Conservation (phyloP, 2,329 filamentous ascomycete species). For the Sclerotinia trifoliorum region DNA sequence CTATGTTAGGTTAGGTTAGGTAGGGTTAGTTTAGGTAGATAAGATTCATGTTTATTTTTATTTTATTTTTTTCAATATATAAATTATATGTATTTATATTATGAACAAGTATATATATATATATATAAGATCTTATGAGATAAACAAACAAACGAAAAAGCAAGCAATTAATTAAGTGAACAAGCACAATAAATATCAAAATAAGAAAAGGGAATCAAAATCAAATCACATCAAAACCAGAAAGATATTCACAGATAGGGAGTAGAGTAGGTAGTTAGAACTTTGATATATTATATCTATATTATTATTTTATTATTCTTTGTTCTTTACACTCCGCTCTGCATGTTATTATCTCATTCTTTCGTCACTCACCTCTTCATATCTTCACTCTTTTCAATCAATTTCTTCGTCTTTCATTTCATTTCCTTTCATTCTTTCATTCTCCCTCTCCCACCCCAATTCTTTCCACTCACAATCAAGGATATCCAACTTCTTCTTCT, state of each 20-base stretch:
- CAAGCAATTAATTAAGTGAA: too few relatives aligned
- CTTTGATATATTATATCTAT: neutral
- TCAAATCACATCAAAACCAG: neutral
- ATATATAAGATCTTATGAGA: too few relatives aligned
- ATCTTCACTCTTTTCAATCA: neutral
- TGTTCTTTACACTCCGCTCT: neutral
- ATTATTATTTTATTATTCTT: neutral
- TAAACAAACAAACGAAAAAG: too few relatives aligned
- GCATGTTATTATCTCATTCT: neutral
- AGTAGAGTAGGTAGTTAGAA: neutral
- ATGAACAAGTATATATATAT: too few relatives aligned
- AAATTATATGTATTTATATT: neutral
- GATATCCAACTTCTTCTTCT: neutral
- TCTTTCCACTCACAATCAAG: neutral
- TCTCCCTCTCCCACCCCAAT: neutral
- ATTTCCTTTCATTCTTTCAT: too few relatives aligned
- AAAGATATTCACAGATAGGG: neutral
- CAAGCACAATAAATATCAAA: too few relatives aligned
- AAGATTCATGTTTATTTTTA: neutral
- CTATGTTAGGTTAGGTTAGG: too few relatives aligned
- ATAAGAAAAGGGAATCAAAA: too few relatives aligned
- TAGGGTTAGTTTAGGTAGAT: too few relatives aligned
- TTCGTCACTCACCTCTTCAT: neutral
- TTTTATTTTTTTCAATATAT: too few relatives aligned
- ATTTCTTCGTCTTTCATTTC: neutral